A percentile compares a stretch with the other conserved stretches of the same genome.
phyloP scores from a whole-genome alignment of 2,329 filamentous ascomycete genomes.

The Diplodia sapinea region DNA sequence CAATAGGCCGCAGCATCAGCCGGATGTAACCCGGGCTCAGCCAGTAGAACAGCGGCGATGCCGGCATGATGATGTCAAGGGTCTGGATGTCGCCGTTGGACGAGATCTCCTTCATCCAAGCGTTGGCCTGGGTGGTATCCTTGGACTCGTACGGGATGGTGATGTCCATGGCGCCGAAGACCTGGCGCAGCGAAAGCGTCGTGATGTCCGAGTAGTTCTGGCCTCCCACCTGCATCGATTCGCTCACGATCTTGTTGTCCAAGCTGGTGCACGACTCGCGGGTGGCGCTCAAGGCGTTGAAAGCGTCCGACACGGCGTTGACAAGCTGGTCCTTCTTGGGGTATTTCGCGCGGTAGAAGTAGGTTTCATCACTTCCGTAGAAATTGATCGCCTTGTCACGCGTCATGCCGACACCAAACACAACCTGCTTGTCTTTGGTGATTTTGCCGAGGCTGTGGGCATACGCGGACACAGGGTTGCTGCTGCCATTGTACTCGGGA shows the following conservation, averaged over 20 bases:
- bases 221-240: constrained; percentile 43
- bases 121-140: constrained; percentile 42
- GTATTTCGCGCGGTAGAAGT: constrained; percentile 49
- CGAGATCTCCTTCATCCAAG: constrained; percentile 53
- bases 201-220: constrained; percentile 52
- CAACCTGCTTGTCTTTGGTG: constrained; percentile 41
- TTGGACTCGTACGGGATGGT: constrained; percentile 44
- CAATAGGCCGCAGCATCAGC: constrained; percentile 52
- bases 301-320: constrained; percentile 48
- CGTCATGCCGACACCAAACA: constrained; percentile 51
- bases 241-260: constrained; percentile 42
- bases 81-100: constrained; percentile 54
- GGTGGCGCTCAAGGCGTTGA: constrained; percentile 49
- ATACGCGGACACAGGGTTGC: constrained; percentile 33
- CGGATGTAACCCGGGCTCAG: constrained; percentile 53
- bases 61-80: constrained; percentile 52
- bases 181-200: constrained; percentile 50
- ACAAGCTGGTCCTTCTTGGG: constrained; percentile 36
- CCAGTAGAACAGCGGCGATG: constrained; percentile 52
- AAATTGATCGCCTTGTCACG: constrained; percentile 51
- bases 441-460: constrained; percentile 49
- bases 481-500: constrained; percentile 35
- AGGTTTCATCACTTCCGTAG: constrained; percentile 47
- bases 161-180: constrained; percentile 51
- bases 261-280: constrained; percentile 42